phyloP scores from a whole-genome alignment of 2,329 filamentous ascomycete species.

The Aspergillus sp. region DNA sequence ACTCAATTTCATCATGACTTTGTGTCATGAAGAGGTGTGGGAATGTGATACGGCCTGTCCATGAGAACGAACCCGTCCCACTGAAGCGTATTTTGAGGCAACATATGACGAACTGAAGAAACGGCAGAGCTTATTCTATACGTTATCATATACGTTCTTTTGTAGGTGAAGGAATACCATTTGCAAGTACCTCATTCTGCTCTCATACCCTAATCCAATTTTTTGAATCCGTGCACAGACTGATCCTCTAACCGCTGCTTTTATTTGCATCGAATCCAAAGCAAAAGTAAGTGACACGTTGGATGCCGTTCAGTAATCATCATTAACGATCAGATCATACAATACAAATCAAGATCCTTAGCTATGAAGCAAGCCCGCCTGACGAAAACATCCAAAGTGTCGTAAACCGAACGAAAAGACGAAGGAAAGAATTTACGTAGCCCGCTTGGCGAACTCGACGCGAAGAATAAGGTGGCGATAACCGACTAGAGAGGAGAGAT shows the following conservation, averaged over 20 bases:
- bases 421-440: conserved; percentile 30
- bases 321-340: conserved; percentile 39
- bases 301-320: conserved; percentile 34
- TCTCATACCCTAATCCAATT: neutral
- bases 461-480: conserved; percentile 54
- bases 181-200: too few species aligned
- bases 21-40: neutral
- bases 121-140: too few species aligned
- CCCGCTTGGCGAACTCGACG: conserved; percentile 53
- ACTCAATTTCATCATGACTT: neutral
- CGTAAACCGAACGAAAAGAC: conserved; percentile 24
- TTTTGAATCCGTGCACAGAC: neutral
- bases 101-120: too few species aligned
- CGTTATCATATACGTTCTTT: too few species aligned
- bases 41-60: neutral
- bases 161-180: too few species aligned
- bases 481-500: conserved; percentile 38
- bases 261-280: conserved; percentile 1
- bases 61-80: neutral
- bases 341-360: conserved; percentile 33
- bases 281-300: conserved; percentile 27
- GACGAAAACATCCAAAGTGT: conserved; percentile 32
- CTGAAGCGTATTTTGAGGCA: neutral
- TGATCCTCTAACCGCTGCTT: conserved; percentile 25
- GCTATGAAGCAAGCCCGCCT: conserved; percentile 29